Base-by-base conservation (phyloP, 257 asterid genomes). In the Primulina tabacum region DNA sequence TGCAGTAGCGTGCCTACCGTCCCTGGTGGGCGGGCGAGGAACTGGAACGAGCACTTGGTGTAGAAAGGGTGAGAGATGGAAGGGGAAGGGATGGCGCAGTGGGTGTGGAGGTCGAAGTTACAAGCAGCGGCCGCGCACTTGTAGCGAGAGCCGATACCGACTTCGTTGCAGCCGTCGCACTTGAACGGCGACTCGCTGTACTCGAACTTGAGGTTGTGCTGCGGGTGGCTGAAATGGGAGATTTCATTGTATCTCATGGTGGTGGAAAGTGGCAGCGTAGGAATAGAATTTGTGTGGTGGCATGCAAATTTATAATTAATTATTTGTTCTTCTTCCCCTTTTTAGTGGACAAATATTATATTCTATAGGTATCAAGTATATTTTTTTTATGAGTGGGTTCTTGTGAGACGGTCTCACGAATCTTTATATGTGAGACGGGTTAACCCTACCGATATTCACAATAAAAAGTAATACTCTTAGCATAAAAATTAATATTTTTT, bases 111-210 rank as follows among this genome's bases (percentile, higher is more conserved):
- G 72, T 94, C 97, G 12, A 76, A 94, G 84, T 89, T 87, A 78
- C 99, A 91, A 18, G 71, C 62, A 24, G 62, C 70, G 28, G 71
- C 61, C 53, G 38, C 78, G 64, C 71, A 94, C 65, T 81, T 83
- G 82, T 86, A 93, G 6, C 79, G 85, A 0, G 99, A 89, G 2
- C 99, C 99, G 60, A 93, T 90, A 0, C 99, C 99, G 18, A 83
- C 90, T 72, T 88, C 97, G 57, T 87, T 93, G 88, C 97, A 91
- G 16, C 99, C 99, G 83, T 89, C 99, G 81, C 99, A 93, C 68
- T 89, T 89, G 87, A 94, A 94, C 4, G 98, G 99, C 2, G 77
- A 71, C 75, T 89, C 90, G 52, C 90, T 71, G 88, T 86, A 79
- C 4, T 88, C 96, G 70, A 67, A 81, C 43, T 85, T 82, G 33